Percentiles rank a stretch among this genome's conserved stretches.
phyloP scores from a whole-genome alignment of 305 asterid genomes.

The Fraxinus floribunda region DNA sequence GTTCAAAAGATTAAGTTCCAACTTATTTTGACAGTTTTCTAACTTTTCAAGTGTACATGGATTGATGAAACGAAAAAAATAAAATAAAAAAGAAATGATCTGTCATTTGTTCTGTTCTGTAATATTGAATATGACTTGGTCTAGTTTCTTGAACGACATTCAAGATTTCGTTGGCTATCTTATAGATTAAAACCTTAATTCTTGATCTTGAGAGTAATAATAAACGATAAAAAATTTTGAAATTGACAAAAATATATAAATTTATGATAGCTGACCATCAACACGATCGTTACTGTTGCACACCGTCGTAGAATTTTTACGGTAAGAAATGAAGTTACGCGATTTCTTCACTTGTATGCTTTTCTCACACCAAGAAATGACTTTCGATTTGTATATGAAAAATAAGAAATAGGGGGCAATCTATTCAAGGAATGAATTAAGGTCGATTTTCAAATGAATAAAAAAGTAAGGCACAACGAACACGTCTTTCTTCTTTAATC shows the following conservation, averaged over 20 bases:
- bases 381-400: background rate
- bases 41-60: background rate
- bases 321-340: background rate
- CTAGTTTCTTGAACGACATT: background rate
- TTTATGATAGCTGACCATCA: background rate
- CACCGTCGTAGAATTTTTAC: background rate
- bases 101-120: background rate
- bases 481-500: background rate
- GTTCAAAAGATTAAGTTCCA: conserved; percentile 18
- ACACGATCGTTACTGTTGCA: background rate
- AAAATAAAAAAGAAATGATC: background rate
- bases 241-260: background rate
- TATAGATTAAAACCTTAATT: background rate
- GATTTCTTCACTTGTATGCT: background rate
- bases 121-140: background rate
- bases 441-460: background rate
- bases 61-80: background rate
- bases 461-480: background rate
- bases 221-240: background rate
- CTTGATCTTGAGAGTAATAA: background rate
- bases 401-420: background rate
- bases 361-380: background rate
- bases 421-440: background rate
- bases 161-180: background rate
- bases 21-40: background rate